A percentile compares a stretch with the other conserved stretches of the same genome.
phyloP scores from a whole-genome alignment of 2,329 filamentous ascomycete genomes.

The Akanthomyces muscarius region DNA sequence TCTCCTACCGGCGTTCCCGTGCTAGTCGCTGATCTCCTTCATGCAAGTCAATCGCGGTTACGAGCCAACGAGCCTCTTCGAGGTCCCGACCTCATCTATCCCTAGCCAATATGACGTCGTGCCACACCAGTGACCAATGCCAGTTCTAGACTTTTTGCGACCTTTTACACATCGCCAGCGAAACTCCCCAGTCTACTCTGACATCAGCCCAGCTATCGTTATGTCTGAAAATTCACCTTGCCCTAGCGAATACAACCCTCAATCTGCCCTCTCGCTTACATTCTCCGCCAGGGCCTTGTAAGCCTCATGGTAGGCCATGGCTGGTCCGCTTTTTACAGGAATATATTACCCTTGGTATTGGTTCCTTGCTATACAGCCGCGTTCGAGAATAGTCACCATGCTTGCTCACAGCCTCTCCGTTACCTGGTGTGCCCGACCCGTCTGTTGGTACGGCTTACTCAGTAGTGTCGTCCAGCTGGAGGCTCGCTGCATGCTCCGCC shows the following conservation, averaged over 20 bases:
- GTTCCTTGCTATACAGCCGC: neutral
- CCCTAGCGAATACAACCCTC: neutral
- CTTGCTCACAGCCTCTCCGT: neutral
- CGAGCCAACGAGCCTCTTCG: neutral
- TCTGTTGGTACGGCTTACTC: neutral
- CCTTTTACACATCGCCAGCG: no score
- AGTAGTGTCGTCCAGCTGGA: neutral
- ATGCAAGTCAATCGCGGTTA: conserved; percentile 6
- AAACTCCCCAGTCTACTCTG: neutral
- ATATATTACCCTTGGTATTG: neutral
- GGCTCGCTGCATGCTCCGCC: conserved; percentile 3
- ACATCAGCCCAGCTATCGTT: neutral
- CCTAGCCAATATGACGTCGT: neutral
- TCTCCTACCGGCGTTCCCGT: neutral
- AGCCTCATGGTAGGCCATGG: neutral
- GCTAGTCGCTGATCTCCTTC: neutral
- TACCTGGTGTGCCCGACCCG: neutral
- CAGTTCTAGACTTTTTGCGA: neutral
- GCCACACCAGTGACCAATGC: no score
- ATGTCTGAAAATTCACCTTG: neutral
- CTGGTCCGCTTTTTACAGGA: neutral
- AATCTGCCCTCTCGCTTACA: neutral
- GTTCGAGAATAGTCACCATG: neutral
- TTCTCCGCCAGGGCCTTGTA: neutral
- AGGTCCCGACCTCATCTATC: no score